Percentiles rank a stretch among this genome's conserved stretches.
These are phyloP conservation scores for Boletus tylopilopsis DNA, from an alignment of 768 basidiomycete species.

Conservation along the genomic window DNA sequence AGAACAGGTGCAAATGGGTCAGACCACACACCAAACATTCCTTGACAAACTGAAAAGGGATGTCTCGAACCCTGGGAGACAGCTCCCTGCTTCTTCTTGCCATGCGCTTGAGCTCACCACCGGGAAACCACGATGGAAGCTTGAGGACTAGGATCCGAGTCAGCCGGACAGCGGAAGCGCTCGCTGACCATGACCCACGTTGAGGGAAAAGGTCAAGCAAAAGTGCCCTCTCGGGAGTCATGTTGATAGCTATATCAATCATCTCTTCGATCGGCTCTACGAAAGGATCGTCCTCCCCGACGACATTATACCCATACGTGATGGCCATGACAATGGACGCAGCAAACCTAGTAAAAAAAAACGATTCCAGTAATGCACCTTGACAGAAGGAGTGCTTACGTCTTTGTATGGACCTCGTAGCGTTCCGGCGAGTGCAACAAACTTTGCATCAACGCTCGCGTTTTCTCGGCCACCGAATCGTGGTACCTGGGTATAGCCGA, in stretches of 20 bases:
- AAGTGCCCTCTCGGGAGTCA: constrained; percentile 20
- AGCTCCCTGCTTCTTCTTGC: constrained; percentile 8
- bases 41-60: constrained; percentile 24
- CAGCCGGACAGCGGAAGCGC: neutral
- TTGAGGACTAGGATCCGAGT: constrained; percentile 10
- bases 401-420: constrained; percentile 12
- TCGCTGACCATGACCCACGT: constrained; percentile 10
- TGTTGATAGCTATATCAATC: neutral
- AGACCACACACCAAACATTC: constrained; percentile 13
- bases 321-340: constrained; percentile 20
- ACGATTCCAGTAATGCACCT: neutral
- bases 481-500: constrained; percentile 11
- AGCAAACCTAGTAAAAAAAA: constrained; percentile 13
- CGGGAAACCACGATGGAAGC: constrained; percentile 20
- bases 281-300: constrained; percentile 17
- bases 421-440: constrained; percentile 14
- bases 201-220: constrained; percentile 20
- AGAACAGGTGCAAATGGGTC: neutral
- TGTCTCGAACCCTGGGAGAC: constrained; percentile 11
- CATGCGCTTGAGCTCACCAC: constrained; percentile 9
- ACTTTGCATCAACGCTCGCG: constrained; percentile 3
- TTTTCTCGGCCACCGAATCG: constrained; percentile 5
- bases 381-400: constrained; percentile 14
- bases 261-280: constrained; percentile 14
- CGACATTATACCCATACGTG: constrained; percentile 18